phyloP scores from a whole-genome alignment of 2,329 filamentous ascomycete genomes.

The Scolecobasidium constrictum region DNA sequence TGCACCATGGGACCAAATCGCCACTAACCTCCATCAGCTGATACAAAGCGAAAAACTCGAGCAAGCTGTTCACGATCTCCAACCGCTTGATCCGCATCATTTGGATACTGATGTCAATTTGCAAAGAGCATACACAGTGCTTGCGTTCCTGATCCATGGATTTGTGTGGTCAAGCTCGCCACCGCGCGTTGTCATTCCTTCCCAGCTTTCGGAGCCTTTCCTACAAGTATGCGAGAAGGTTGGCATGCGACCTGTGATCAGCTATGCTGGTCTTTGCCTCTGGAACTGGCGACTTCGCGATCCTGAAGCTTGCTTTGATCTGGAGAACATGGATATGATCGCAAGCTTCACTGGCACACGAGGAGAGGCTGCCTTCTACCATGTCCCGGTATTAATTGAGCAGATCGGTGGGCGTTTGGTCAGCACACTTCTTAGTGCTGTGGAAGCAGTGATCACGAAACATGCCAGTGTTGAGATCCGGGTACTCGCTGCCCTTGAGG shows the following conservation, averaged over 20 bases:
- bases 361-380: not conserved
- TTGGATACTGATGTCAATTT: slow-evolving; percentile 72
- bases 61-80: slow-evolving; percentile 58
- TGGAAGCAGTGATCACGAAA: not conserved
- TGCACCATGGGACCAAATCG: slow-evolving; percentile 74
- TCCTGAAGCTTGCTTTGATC: slow-evolving; percentile 13
- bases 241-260: slow-evolving; percentile 22
- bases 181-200: slow-evolving; percentile 17
- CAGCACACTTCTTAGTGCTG: not conserved
- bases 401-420: not conserved
- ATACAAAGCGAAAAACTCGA: slow-evolving; percentile 66
- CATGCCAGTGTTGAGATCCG: not conserved
- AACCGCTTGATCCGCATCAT: slow-evolving; percentile 61
- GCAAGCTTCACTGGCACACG: slow-evolving; percentile 13
- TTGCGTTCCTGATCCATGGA: slow-evolving; percentile 62
- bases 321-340: slow-evolving; percentile 20
- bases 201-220: slow-evolving; percentile 21
- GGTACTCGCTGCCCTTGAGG: not conserved
- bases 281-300: slow-evolving; percentile 21
- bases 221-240: slow-evolving; percentile 19
- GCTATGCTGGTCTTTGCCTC: slow-evolving; percentile 23
- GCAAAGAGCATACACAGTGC: slow-evolving; percentile 64
- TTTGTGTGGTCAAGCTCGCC: slow-evolving; percentile 64
- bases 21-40: slow-evolving; percentile 63
- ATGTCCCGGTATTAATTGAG: slow-evolving; percentile 1